Evolutionary conservation across 306 rosid genomes (phyloP).

Genomic region (Carpinus fangiana): DNA sequence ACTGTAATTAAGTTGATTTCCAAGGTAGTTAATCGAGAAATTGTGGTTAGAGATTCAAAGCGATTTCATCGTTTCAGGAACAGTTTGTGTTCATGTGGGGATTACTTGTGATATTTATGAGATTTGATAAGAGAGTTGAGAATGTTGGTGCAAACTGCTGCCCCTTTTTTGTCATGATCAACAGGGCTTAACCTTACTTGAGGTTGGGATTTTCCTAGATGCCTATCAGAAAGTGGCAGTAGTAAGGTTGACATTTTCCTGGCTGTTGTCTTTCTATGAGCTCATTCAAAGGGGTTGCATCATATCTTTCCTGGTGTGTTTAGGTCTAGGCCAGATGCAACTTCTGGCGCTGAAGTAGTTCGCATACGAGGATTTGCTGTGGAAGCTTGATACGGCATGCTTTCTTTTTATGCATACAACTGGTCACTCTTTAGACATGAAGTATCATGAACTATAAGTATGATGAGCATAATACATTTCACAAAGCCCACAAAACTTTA

Average conservation of each 20-base stretch:
- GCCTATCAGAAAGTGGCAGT: not conserved
- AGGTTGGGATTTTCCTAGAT: not conserved
- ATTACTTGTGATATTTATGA: slow-evolving; percentile 54
- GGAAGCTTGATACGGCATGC: not conserved
- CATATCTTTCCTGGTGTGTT: too few species aligned
- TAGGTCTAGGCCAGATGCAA: too few species aligned
- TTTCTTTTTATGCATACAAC: slow-evolving; percentile 5
- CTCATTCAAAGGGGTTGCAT: not conserved
- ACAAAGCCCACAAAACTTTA: not conserved
- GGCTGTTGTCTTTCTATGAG: not conserved
- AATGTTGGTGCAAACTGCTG: slow-evolving; percentile 9
- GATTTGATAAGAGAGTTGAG: slow-evolving; percentile 18
- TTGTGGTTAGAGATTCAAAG: slow-evolving; percentile 75
- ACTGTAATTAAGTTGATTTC: slow-evolving; percentile 60
- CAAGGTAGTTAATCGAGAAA: slow-evolving; percentile 49
- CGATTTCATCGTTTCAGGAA: slow-evolving; percentile 77
- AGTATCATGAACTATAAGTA: slow-evolving; percentile 9
- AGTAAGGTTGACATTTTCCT: not conserved
- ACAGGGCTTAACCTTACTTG: not conserved
- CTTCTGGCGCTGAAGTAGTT: too few species aligned
- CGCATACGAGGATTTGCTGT: not conserved
- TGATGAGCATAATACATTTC: slow-evolving; percentile 5
- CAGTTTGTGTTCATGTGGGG: slow-evolving; percentile 71
- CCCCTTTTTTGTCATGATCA: slow-evolving; percentile 5
- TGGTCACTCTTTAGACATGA: slow-evolving; percentile 16